These are phyloP conservation scores for Phytophthora tubulina DNA, from an alignment of 352 stramenopile genomes.

Conservation along the genomic window DNA sequence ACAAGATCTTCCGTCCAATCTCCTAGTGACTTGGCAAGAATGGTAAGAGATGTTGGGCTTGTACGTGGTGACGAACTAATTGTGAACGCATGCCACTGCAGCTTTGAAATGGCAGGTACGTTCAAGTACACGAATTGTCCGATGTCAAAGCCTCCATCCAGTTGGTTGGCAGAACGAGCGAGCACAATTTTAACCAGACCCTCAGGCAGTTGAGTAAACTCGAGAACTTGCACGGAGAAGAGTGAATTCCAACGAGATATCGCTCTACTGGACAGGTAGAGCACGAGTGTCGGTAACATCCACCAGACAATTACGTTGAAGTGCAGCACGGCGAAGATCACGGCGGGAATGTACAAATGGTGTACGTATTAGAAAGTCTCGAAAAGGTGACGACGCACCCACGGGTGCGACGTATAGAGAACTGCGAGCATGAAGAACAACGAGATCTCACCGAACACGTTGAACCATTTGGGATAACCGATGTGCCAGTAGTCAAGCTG, in stretches of 20 bases:
- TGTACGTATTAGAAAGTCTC: constrained; percentile 71
- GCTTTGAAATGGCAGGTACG: constrained; percentile 59
- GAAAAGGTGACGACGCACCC: constrained; percentile 57
- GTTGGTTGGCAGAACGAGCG: constrained; percentile 28
- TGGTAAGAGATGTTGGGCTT: constrained; percentile 48
- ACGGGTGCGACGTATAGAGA: constrained; percentile 57
- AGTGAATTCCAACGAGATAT: constrained; percentile 57
- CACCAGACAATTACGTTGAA: constrained; percentile 59
- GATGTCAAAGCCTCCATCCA: constrained; percentile 46
- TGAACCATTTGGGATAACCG: constrained; percentile 65
- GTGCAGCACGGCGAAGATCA: constrained; percentile 64
- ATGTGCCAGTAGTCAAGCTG: constrained; percentile 47
- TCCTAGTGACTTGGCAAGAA: constrained; percentile 61
- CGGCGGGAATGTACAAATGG: constrained; percentile 59
- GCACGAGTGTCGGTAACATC: constrained; percentile 58
- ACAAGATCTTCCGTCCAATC: constrained; percentile 62
- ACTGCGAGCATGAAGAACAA: constrained; percentile 54
- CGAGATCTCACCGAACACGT: constrained; percentile 70
- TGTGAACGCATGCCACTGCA: constrained; percentile 74
- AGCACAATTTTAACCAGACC: constrained; percentile 62
- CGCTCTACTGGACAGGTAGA: constrained; percentile 61
- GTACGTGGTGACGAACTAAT: constrained; percentile 58
- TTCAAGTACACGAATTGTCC: constrained; percentile 73
- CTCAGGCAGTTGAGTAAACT: constrained; percentile 44
- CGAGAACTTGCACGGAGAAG: constrained; percentile 45